A percentile compares a stretch with the other conserved stretches of the same genome.
phyloP scores from a whole-genome alignment of 257 asterid species.

The Forsythia viridissima region DNA sequence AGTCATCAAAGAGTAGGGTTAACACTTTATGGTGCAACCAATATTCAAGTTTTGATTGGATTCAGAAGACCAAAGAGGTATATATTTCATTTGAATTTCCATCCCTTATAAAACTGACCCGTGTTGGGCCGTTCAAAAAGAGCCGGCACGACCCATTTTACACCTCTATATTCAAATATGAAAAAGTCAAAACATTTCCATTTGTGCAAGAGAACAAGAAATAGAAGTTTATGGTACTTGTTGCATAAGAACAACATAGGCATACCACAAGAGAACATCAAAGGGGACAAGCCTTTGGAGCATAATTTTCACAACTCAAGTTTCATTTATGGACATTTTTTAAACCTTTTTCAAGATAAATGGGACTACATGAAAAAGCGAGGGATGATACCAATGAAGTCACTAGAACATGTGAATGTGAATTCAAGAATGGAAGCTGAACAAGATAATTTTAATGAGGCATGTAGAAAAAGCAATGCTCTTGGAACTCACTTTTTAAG shows the following conservation, averaged over 20 bases:
- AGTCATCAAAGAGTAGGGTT: constrained; percentile 81
- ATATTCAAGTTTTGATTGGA: constrained; percentile 61
- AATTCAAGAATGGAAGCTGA: constrained; percentile 24
- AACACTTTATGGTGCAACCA: constrained; percentile 71
- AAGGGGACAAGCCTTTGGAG: constrained; percentile 56
- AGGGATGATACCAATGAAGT: constrained; percentile 40
- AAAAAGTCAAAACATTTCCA: background rate
- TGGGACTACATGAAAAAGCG: constrained; percentile 77
- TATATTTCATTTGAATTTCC: background rate
- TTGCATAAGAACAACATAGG: constrained; percentile 69
- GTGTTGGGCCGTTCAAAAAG: no score
- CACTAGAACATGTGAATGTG: background rate
- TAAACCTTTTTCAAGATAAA: constrained; percentile 80
- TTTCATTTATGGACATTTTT: constrained; percentile 65
- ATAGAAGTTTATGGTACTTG: constrained; percentile 62
- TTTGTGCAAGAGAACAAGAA: constrained; percentile 52
- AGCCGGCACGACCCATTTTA: background rate
- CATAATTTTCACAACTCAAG: constrained; percentile 67
- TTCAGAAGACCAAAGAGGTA: constrained; percentile 73
- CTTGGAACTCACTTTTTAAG: constrained; percentile 68
- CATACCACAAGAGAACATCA: constrained; percentile 62
- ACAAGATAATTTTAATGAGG: constrained; percentile 33
- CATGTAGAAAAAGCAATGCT: constrained; percentile 70
- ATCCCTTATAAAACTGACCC: no score
- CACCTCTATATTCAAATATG: background rate